A percentile compares a stretch with the other conserved stretches of the same genome.
Evolutionary conservation across 192 early-diverging fungal genomes (phyloP).

Genomic region (Dissophora globulifera): DNA sequence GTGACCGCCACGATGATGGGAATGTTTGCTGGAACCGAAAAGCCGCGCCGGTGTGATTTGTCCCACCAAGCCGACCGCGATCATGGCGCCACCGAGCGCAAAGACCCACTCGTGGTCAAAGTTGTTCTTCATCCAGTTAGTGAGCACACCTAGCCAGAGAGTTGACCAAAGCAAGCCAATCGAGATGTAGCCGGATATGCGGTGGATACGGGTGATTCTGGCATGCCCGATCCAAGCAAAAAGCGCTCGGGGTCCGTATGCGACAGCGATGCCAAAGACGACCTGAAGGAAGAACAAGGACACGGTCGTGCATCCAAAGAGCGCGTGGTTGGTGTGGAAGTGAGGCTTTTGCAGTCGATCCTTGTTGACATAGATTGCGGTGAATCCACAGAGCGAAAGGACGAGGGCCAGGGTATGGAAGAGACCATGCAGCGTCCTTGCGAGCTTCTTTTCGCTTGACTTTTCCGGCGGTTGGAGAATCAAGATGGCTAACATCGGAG

Average conservation of each 20-base stretch:
- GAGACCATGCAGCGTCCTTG: constrained; percentile 24
- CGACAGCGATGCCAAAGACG: constrained; percentile 27
- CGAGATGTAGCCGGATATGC: constrained; percentile 36
- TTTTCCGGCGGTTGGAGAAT: constrained; percentile 35
- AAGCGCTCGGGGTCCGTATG: constrained; percentile 24
- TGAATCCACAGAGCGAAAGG: constrained; percentile 22
- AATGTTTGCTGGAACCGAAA: neutral
- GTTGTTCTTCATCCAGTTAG: constrained; percentile 46
- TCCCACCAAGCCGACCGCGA: constrained; percentile 31
- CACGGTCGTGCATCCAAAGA: constrained; percentile 21
- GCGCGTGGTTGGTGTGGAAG: constrained; percentile 41
- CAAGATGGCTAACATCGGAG: constrained; percentile 27
- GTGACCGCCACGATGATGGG: no score
- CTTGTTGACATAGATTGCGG: constrained; percentile 42
- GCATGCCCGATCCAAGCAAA: constrained; percentile 25
- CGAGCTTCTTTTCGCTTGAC: neutral
- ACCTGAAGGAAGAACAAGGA: constrained; percentile 35
- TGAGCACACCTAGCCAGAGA: constrained; percentile 27
- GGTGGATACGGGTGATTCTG: constrained; percentile 33
- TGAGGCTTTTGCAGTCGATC: constrained; percentile 22
- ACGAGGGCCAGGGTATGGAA: constrained; percentile 28
- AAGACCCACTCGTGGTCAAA: constrained; percentile 45
- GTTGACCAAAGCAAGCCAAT: constrained; percentile 34
- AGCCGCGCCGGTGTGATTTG: constrained; percentile 37
- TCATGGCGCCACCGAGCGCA: constrained; percentile 31